phyloP scores from a whole-genome alignment of 148 eudicot species.

The Persicaria maculosa region DNA sequence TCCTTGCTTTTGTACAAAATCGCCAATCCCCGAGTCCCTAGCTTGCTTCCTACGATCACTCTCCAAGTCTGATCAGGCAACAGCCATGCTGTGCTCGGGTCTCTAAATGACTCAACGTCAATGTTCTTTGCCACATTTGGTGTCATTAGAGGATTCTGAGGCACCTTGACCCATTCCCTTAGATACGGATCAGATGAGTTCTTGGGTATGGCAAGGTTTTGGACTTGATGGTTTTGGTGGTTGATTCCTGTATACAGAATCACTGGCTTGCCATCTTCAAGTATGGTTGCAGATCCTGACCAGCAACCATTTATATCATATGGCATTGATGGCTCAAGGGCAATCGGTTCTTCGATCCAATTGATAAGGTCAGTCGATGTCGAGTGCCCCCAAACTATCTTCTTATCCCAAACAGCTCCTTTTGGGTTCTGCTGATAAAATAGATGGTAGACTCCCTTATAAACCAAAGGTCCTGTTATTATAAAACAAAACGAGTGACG shows the following conservation, averaged over 20 bases:
- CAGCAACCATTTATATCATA: conserved; percentile 55
- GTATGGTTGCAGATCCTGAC: conserved; percentile 69
- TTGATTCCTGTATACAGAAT: conserved; percentile 28
- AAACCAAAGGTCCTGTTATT: conserved; percentile 54
- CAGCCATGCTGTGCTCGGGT: conserved; percentile 14
- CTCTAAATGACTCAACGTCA: conserved; percentile 6
- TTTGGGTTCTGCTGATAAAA: conserved; percentile 76
- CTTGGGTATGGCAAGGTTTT: conserved; percentile 7
- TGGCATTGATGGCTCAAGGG: conserved; percentile 29
- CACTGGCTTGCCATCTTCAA: conserved; percentile 31
- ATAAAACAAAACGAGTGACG: neutral
- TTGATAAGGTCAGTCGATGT: conserved; percentile 54
- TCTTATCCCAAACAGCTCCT: conserved; percentile 41
- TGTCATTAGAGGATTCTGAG: conserved; percentile 12
- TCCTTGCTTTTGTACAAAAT: conserved; percentile 50
- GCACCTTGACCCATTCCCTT: conserved; percentile 10
- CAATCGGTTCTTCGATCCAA: conserved; percentile 46
- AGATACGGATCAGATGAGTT: conserved; percentile 11
- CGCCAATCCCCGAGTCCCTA: conserved; percentile 12
- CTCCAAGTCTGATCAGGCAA: conserved; percentile 11
- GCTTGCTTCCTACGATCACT: conserved; percentile 10
- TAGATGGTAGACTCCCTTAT: conserved; percentile 65
- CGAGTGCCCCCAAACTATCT: conserved; percentile 67
- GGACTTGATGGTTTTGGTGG: conserved; percentile 12
- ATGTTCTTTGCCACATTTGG: conserved; percentile 7